These are phyloP conservation scores for Solanum lycopersicoides DNA, from an alignment of 257 asterid species.

Conservation along the genomic window DNA sequence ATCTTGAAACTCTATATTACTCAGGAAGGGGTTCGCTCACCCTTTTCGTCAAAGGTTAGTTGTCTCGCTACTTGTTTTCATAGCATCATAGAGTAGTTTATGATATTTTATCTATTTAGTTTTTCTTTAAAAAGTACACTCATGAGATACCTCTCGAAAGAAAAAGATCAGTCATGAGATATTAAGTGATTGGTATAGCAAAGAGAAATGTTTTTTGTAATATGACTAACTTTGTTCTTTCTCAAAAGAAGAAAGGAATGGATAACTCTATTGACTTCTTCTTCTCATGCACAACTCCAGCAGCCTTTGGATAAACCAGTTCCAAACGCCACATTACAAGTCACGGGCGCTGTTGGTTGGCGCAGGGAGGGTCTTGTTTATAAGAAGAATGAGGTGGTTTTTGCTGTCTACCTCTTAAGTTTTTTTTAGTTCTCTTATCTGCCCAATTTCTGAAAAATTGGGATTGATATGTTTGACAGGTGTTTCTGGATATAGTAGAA, in stretches of 20 bases:
- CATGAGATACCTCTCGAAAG: neutral
- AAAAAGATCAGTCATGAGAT: neutral
- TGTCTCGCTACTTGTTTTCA: neutral
- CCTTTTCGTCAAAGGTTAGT: conserved; percentile 93
- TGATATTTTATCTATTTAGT: neutral
- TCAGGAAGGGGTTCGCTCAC: conserved; percentile 98
- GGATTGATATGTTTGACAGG: conserved; percentile 32
- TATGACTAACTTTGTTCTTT: neutral
- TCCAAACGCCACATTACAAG: conserved; percentile 97
- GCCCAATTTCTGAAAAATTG: neutral
- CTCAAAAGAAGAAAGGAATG: neutral
- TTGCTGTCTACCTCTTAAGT: neutral
- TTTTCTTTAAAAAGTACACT: neutral
- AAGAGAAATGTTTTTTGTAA: neutral
- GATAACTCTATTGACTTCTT: conserved; percentile 5
- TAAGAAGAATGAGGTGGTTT: conserved; percentile 89
- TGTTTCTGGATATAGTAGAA: conserved; percentile 97
- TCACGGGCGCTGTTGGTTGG: conserved; percentile 99
- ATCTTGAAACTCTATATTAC: conserved; percentile 97
- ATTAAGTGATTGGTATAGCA: neutral
- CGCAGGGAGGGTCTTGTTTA: conserved; percentile 95
- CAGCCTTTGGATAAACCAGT: conserved; percentile 89
- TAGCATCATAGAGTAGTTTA: neutral
- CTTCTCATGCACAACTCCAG: conserved; percentile 9
- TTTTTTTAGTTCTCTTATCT: neutral